Percentiles rank a stretch among this genome's conserved stretches.
These are phyloP conservation scores for Populus ilicifolia DNA, from an alignment of 345 rosid genomes.

Conservation along the genomic window DNA sequence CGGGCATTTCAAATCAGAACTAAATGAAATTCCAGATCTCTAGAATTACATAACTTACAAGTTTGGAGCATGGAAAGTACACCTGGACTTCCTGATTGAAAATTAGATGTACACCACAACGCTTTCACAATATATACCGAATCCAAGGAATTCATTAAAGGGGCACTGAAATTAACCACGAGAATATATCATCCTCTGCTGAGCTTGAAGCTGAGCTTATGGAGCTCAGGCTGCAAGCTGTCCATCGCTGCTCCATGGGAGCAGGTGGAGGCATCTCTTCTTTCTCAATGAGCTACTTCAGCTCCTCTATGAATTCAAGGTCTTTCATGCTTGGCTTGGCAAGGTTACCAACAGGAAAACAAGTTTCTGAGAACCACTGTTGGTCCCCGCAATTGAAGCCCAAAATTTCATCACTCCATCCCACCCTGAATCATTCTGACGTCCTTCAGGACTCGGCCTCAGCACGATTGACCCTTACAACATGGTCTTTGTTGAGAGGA, in stretches of 20 bases:
- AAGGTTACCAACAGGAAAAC: slow-evolving; percentile 91
- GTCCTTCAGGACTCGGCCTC: slow-evolving; percentile 98
- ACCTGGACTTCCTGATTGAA: not conserved
- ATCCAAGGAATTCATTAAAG: not conserved
- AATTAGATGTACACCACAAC: not conserved
- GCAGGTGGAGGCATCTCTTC: slow-evolving; percentile 79
- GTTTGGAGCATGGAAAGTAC: not conserved
- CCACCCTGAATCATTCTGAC: slow-evolving; percentile 92
- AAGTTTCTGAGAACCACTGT: slow-evolving; percentile 97
- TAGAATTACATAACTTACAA: not conserved
- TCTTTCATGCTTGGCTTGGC: slow-evolving; percentile 86
- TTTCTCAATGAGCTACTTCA: slow-evolving; percentile 75
- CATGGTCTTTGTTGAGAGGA: slow-evolving; percentile 85
- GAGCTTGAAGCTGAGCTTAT: slow-evolving; percentile 90
- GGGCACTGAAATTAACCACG: slow-evolving; percentile 56
- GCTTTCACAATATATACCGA: not conserved
- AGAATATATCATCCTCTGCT: slow-evolving; percentile 69
- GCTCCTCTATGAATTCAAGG: slow-evolving; percentile 78
- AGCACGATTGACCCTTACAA: slow-evolving; percentile 68
- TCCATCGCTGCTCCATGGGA: slow-evolving; percentile 98
- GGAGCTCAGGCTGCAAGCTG: slow-evolving; percentile 72
- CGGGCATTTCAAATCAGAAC: not conserved
- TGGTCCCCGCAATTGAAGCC: slow-evolving; percentile 99
- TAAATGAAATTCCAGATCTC: not conserved
- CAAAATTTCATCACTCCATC: slow-evolving; percentile 95